Percentiles rank a stretch among this genome's conserved stretches.
Conservation (phyloP, 2,329 filamentous ascomycete genomes). For the Colletotrichum limetticola region DNA sequence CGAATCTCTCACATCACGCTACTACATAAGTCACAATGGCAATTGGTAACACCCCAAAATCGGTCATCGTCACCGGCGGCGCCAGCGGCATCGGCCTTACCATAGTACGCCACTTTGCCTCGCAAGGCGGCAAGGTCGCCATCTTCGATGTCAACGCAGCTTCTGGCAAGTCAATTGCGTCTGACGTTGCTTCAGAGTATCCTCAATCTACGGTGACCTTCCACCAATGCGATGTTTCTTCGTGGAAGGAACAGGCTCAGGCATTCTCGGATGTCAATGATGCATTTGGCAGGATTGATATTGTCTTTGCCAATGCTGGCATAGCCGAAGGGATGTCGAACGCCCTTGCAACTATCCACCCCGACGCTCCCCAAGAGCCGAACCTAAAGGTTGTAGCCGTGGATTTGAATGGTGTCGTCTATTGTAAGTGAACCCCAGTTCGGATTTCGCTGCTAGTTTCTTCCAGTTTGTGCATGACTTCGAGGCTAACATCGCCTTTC, state of each 20-base stretch:
- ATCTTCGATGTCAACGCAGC: conserved; percentile 47
- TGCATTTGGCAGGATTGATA: conserved; percentile 18
- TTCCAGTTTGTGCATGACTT: neutral
- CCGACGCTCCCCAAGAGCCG: neutral
- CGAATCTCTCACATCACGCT: neutral
- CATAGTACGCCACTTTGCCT: conserved; percentile 48
- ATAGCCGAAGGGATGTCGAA: neutral
- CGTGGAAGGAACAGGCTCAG: conserved; percentile 47
- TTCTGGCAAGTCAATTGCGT: conserved; percentile 39
- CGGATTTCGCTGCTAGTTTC: neutral
- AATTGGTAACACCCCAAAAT: conserved; percentile 9
- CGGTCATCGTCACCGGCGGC: conserved; percentile 48
- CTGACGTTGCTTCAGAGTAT: conserved; percentile 40
- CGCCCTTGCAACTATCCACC: neutral
- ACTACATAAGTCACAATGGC: neutral
- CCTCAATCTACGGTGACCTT: conserved; percentile 43
- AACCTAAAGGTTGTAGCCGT: neutral
- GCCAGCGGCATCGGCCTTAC: conserved; percentile 48
- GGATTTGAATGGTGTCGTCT: neutral
- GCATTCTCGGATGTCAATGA: conserved; percentile 35
- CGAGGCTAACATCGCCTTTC: too few species aligned
- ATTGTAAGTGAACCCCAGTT: neutral
- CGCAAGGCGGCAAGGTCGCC: conserved; percentile 44
- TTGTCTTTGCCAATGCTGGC: conserved; percentile 29
- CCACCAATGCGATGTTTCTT: conserved; percentile 48